Percentiles rank a stretch among this genome's conserved stretches.
Conservation (phyloP, 1,284 basidiomycete species). For the Cryptococcus sp. region DNA sequence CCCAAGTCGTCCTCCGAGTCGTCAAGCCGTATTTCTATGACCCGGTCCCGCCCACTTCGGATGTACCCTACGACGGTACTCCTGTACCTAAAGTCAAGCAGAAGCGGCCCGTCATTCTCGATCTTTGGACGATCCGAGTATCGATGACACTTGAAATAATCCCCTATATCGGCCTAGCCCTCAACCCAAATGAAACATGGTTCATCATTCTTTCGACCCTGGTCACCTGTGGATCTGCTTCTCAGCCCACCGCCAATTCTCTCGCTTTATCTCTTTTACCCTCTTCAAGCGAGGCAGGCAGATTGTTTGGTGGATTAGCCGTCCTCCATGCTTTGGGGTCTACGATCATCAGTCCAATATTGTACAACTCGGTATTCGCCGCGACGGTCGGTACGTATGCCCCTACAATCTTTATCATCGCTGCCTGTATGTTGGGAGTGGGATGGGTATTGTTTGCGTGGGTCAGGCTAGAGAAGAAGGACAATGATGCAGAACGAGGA, state of each 20-base stretch:
- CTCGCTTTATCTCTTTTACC: slow-evolving; percentile 43
- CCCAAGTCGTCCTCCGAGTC: slow-evolving; percentile 34
- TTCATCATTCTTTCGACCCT: slow-evolving; percentile 35
- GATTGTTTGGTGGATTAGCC: slow-evolving; percentile 43
- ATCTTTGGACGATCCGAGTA: slow-evolving; percentile 38
- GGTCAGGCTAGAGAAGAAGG: slow-evolving; percentile 20
- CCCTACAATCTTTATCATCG: slow-evolving; percentile 39
- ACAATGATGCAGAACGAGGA: slow-evolving; percentile 14
- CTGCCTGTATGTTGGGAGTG: slow-evolving; percentile 18
- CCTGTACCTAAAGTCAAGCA: background rate
- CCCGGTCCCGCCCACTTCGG: background rate
- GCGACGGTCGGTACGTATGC: slow-evolving; percentile 37
- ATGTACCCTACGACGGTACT: slow-evolving; percentile 2
- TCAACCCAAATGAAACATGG: slow-evolving; percentile 18
- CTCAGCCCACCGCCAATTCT: slow-evolving; percentile 36
- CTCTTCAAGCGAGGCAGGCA: slow-evolving; percentile 36
- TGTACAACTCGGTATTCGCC: slow-evolving; percentile 40
- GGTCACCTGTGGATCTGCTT: slow-evolving; percentile 33
- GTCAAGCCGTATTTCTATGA: slow-evolving; percentile 39
- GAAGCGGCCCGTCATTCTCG: slow-evolving; percentile 34
- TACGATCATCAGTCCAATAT: slow-evolving; percentile 37
- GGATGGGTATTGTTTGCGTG: slow-evolving; percentile 20
- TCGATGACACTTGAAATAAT: slow-evolving; percentile 55
- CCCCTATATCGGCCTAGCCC: slow-evolving; percentile 54
- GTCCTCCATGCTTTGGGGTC: slow-evolving; percentile 40